These are phyloP conservation scores for Stachybotrys echinatus DNA, from an alignment of 2,329 filamentous ascomycete species.

Conservation along the genomic window DNA sequence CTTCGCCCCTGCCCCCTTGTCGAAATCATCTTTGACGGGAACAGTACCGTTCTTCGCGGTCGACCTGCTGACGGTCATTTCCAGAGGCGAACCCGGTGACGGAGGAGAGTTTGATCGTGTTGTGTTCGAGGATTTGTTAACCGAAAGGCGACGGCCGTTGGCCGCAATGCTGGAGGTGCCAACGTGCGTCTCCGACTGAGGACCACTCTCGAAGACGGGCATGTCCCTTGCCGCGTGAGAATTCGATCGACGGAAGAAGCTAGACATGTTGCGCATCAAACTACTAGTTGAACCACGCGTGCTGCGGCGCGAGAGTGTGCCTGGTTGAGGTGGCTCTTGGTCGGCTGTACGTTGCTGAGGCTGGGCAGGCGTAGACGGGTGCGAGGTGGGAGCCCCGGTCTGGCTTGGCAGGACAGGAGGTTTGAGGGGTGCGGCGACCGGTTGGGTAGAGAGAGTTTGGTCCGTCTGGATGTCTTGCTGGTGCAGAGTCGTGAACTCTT, in stretches of 20 bases:
- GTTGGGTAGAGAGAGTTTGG: conserved; percentile 10
- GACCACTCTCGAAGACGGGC: conserved; percentile 14
- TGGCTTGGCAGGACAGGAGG: conserved; percentile 8
- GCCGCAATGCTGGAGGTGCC: conserved; percentile 19
- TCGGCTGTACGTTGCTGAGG: conserved; percentile 15
- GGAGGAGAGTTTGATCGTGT: conserved; percentile 45
- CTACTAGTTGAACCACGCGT: conserved; percentile 37
- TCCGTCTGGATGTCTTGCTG: conserved; percentile 28
- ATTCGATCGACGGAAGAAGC: conserved; percentile 39
- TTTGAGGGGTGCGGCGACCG: conserved; percentile 5
- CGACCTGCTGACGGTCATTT: conserved; percentile 27
- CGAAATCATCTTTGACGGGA: conserved; percentile 38
- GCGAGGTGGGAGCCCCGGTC: conserved; percentile 7
- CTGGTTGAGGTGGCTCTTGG: conserved; percentile 14
- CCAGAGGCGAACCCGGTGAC: conserved; percentile 41
- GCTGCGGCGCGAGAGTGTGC: conserved; percentile 31
- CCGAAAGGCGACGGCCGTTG: conserved; percentile 36
- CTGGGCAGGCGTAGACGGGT: conserved; percentile 10
- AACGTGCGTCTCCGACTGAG: conserved; percentile 14
- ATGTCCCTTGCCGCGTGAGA: conserved; percentile 23
- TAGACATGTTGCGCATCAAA: conserved; percentile 45
- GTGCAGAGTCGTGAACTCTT: conserved; percentile 43
- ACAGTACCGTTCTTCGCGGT: conserved; percentile 20
- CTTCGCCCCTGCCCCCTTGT: conserved; percentile 45
- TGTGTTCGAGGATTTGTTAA: conserved; percentile 38